Conservation (phyloP, 2,329 filamentous ascomycete species). For the Nigrograna mackinnonii region DNA sequence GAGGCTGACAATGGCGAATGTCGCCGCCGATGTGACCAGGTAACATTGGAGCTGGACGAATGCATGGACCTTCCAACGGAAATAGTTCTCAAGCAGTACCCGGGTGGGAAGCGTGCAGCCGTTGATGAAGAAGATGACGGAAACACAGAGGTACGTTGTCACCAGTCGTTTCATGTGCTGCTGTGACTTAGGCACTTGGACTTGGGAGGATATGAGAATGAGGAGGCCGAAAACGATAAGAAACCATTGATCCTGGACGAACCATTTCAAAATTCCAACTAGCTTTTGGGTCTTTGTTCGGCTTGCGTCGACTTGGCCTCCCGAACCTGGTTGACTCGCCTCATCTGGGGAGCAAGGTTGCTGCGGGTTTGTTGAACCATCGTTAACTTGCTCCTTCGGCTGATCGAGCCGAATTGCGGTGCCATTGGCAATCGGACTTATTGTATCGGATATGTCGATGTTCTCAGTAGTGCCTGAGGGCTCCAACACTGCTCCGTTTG, state of each 20-base stretch:
- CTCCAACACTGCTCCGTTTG: too few relatives aligned
- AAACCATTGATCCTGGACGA: slow-evolving; percentile 65
- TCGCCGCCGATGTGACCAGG: slow-evolving; percentile 65
- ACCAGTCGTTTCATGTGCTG: slow-evolving; percentile 53
- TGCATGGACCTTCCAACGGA: slow-evolving; percentile 69
- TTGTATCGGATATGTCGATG: too few relatives aligned
- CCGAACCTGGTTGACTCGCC: too few relatives aligned
- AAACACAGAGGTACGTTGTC: slow-evolving; percentile 70
- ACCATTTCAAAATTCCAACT: slow-evolving; percentile 25
- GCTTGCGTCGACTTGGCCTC: too few relatives aligned
- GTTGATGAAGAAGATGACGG: slow-evolving; percentile 71
- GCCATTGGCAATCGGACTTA: too few relatives aligned
- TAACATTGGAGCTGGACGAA: slow-evolving; percentile 71
- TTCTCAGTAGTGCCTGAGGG: too few relatives aligned
- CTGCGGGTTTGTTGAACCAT: too few relatives aligned
- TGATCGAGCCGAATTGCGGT: too few relatives aligned
- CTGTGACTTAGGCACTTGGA: slow-evolving; percentile 60
- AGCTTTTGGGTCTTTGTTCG: too few relatives aligned
- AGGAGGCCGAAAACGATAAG: slow-evolving; percentile 63
- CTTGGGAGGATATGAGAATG: slow-evolving; percentile 57
- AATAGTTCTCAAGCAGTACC: slow-evolving; percentile 63
- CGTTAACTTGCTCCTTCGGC: too few relatives aligned
- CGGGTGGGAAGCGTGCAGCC: slow-evolving; percentile 68
- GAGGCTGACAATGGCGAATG: slow-evolving; percentile 60
- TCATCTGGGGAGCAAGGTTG: too few relatives aligned